These are phyloP conservation scores for Cercospora sp. DNA, from an alignment of 2,329 filamentous ascomycete species.

Conservation along the genomic window DNA sequence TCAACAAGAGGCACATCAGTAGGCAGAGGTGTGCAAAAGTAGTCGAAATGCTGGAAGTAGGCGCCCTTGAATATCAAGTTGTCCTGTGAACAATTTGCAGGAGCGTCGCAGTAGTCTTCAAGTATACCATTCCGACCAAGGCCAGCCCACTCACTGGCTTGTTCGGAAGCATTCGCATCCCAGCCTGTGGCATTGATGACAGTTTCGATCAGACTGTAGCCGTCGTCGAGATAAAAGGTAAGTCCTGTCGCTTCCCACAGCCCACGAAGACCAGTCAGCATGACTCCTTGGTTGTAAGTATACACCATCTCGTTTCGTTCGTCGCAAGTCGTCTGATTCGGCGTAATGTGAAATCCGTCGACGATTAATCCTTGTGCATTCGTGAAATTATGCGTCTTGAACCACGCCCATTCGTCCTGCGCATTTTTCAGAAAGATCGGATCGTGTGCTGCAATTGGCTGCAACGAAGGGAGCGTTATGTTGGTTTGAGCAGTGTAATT, in stretches of 20 bases:
- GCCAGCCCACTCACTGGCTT: conserved; percentile 61
- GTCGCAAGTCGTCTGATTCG: conserved; percentile 62
- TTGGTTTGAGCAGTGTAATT: conserved; percentile 38
- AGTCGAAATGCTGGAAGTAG: conserved; percentile 84
- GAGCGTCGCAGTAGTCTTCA: conserved; percentile 79
- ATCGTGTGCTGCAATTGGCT: conserved; percentile 31
- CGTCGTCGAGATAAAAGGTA: conserved; percentile 70
- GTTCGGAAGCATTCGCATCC: conserved; percentile 32
- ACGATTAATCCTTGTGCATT: conserved; percentile 69
- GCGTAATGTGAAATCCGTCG: conserved; percentile 84
- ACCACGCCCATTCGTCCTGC: conserved; percentile 76
- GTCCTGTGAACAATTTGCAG: conserved; percentile 76
- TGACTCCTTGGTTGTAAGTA: conserved; percentile 92
- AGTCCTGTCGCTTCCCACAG: conserved; percentile 79
- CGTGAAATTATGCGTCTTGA: conserved; percentile 76
- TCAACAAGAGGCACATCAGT: conserved; percentile 44
- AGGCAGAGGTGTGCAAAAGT: conserved; percentile 72
- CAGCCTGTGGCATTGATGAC: conserved; percentile 82
- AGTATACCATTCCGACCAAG: conserved; percentile 77
- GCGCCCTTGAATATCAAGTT: conserved; percentile 92
- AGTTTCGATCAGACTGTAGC: conserved; percentile 69
- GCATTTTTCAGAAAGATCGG: conserved; percentile 69
- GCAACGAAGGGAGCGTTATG: conserved; percentile 49
- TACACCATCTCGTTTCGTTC: conserved; percentile 84
- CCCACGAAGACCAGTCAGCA: conserved; percentile 78